Base-by-base conservation (phyloP, 345 rosid genomes). In the Orychophragmus violaceus region DNA sequence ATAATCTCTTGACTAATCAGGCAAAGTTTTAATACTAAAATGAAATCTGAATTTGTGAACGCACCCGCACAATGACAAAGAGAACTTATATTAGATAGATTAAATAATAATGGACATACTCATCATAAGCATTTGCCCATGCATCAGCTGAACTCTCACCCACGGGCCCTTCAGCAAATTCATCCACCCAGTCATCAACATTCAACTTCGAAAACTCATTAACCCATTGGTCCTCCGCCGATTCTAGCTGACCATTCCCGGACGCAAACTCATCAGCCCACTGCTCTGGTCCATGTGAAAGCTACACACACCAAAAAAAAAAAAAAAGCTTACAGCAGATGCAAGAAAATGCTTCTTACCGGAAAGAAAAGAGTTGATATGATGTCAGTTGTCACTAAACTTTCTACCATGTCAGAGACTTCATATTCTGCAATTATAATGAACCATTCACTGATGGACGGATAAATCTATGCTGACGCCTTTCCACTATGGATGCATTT, bases 151-250 rank as follows among this genome's bases (percentile, higher is more conserved):
- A 73, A 77, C 69, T 77, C 32, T 82, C 95, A 53, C 84, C 95
- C 28, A 79, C 61, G 46, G 84, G 80, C 71, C 87, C 89, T 68
- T 88, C 95, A 49, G 79, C 89, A 77, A 88, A 95, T 81, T 95
- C 99, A 53, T 95, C 99, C n/a, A 49, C 82, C 99, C 99, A 95
- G 78, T 91, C 96, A 82, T 83, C 68, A 64, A 91, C 90, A 76
- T 85, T 74, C 81, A 90, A 80, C 81, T 95, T 89, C 33, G 99
- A 91, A 80, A 95, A 95, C 81, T 91, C 99, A 77, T 95, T 78
- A 39, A 82, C 95, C 99, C 99, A 95, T 71, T 84, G 84, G 83
- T 89, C 93, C 41, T 85, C 95, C 23, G 70, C 77, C 58, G 84
- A 25, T 35, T 79, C 85, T 61, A 78, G 85, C 24, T 74, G 80